These are phyloP conservation scores for Curvularia hawaiiensis DNA, from an alignment of 2,329 filamentous ascomycete species.

Conservation along the genomic window DNA sequence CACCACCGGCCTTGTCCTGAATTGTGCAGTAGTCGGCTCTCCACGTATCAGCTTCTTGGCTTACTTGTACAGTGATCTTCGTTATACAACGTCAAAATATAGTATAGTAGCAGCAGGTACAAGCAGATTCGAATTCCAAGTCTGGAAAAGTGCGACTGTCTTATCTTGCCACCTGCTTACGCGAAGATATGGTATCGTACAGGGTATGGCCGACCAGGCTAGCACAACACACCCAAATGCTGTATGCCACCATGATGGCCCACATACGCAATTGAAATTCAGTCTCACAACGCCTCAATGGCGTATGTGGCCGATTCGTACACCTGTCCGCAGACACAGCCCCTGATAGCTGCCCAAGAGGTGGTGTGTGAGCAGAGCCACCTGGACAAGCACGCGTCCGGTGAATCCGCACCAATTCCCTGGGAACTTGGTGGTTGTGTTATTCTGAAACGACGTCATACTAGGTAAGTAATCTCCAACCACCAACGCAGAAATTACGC, in stretches of 20 bases:
- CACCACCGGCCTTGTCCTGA: constrained; percentile 5
- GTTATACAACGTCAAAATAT: neutral
- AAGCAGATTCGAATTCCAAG: neutral
- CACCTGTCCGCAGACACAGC: neutral
- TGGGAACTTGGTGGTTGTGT: neutral
- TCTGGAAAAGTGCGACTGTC: neutral
- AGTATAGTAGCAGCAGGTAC: neutral
- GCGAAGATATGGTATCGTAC: neutral
- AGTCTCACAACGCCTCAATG: neutral
- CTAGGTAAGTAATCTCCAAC: neutral
- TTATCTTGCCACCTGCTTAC: constrained; percentile 5
- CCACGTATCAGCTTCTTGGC: constrained; percentile 1
- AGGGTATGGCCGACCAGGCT: neutral
- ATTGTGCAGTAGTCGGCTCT: neutral
- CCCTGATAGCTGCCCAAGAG: neutral
- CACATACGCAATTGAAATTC: neutral
- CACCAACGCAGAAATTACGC: neutral
- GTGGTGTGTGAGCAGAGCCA: neutral
- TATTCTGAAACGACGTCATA: neutral
- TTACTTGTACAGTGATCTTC: constrained; percentile 14
- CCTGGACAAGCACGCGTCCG: neutral
- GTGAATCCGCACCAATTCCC: neutral
- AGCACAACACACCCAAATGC: constrained; percentile 1
- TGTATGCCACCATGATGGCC: constrained; percentile 5
- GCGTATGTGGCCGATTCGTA: neutral